phyloP scores from a whole-genome alignment of 768 basidiomycete genomes.

The Leccinum aurantiacum region DNA sequence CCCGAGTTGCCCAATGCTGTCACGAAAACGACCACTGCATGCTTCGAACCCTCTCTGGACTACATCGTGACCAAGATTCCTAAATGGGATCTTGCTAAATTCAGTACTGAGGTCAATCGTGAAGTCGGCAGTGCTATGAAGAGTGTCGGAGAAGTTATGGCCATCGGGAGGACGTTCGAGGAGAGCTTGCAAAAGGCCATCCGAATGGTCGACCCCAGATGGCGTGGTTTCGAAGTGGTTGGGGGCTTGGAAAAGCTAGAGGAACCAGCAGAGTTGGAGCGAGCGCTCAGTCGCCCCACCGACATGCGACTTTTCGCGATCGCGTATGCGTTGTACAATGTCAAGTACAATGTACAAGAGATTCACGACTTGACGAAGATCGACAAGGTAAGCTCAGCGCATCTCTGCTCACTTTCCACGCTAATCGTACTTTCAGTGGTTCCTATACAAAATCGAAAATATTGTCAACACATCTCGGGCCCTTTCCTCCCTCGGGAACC shows the following conservation, averaged over 20 bases:
- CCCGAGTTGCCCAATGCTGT: slow-evolving; percentile 98
- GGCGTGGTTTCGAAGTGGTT: slow-evolving; percentile 97
- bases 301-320: slow-evolving; percentile 97
- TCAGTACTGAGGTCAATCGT: slow-evolving; percentile 89
- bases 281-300: slow-evolving; percentile 77
- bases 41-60: slow-evolving; percentile 98
- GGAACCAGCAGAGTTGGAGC: slow-evolving; percentile 60
- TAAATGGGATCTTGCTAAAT: slow-evolving; percentile 99
- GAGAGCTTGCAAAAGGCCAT: slow-evolving; percentile 98
- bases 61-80: slow-evolving; percentile 99
- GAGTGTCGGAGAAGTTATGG: slow-evolving; percentile 99
- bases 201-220: slow-evolving; percentile 94
- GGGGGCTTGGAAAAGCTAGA: slow-evolving; percentile 85
- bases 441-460: slow-evolving; percentile 98
- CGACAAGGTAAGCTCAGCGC: slow-evolving; percentile 64
- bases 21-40: slow-evolving; percentile 98
- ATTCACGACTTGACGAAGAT: slow-evolving; percentile 96
- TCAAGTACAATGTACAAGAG: slow-evolving; percentile 84
- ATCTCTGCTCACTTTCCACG: background rate
- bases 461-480: slow-evolving; percentile 86
- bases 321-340: slow-evolving; percentile 96
- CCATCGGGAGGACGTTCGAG: slow-evolving; percentile 98
- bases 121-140: slow-evolving; percentile 98
- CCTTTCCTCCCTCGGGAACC: slow-evolving; percentile 65
- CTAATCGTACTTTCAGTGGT: slow-evolving; percentile 63